These are phyloP conservation scores for Sanchytrium tribonematis DNA, from an alignment of 371 early-diverging fungal species.

Conservation along the genomic window DNA sequence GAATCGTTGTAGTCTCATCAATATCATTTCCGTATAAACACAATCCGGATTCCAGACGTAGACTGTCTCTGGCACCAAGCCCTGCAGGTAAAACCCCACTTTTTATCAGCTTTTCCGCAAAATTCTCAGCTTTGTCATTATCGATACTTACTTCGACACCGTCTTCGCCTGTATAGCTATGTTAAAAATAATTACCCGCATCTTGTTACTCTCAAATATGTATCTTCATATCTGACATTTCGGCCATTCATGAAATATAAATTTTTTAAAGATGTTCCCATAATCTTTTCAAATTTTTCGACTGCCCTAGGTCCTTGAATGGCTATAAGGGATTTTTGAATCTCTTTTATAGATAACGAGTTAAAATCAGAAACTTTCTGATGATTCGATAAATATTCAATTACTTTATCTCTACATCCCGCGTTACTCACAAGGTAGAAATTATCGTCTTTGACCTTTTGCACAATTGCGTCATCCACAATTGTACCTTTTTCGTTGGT, in stretches of 20 bases:
- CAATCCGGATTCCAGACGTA: constrained; percentile 83
- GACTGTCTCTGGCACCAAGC: constrained; percentile 72
- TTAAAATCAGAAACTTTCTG: constrained; percentile 31
- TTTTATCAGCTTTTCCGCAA: constrained; percentile 39
- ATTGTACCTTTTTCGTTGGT: constrained; percentile 86
- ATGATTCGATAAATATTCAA: constrained; percentile 49
- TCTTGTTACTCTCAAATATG: constrained; percentile 61
- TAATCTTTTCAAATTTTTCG: constrained; percentile 5
- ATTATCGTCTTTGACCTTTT: constrained; percentile 36
- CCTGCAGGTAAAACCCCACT: constrained; percentile 69
- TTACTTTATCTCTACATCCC: constrained; percentile 81
- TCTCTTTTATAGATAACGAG: constrained; percentile 56
- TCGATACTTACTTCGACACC: constrained; percentile 59
- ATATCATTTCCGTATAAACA: constrained; percentile 89
- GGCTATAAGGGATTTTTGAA: constrained; percentile 54
- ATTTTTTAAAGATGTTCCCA: constrained; percentile 14
- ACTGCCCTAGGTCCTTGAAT: constrained; percentile 60
- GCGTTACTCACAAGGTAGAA: constrained; percentile 91
- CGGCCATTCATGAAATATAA: constrained; percentile 69
- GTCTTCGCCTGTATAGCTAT: constrained; percentile 95
- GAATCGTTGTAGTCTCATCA: constrained; percentile 62
- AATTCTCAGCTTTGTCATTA: constrained; percentile 24
- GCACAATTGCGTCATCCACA: constrained; percentile 84
- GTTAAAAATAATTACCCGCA: too few relatives aligned
- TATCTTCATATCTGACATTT: constrained; percentile 37